phyloP scores from a whole-genome alignment of 2,329 filamentous ascomycete species.

The Teratosphaeria pseudoeucalypti region DNA sequence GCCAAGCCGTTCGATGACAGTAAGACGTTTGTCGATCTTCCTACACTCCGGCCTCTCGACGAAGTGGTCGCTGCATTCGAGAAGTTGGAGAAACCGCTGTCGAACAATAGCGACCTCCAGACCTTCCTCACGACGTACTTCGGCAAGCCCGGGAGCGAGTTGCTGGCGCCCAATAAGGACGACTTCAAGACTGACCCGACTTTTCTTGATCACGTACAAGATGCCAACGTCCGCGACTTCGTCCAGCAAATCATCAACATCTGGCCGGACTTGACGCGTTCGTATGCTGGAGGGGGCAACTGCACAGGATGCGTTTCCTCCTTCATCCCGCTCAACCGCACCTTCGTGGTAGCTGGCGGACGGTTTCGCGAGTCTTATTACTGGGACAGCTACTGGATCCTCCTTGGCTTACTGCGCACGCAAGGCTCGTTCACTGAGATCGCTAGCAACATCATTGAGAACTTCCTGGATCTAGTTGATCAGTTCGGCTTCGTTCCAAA shows the following conservation, averaged over 20 bases:
- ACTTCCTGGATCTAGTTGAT: conserved; percentile 58
- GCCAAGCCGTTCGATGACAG: conserved; percentile 56
- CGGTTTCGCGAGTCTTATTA: conserved; percentile 62
- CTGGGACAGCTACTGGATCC: conserved; percentile 61
- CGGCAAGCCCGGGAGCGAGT: conserved; percentile 52
- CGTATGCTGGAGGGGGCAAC: conserved; percentile 43
- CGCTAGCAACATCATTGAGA: conserved; percentile 57
- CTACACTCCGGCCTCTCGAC: conserved; percentile 48
- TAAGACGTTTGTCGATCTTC: conserved; percentile 59
- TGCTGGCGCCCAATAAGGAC: conserved; percentile 43
- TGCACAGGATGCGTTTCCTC: conserved; percentile 53
- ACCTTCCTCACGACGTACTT: conserved; percentile 55
- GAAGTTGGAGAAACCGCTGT: conserved; percentile 49
- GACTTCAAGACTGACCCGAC: conserved; percentile 46
- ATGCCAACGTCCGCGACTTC: conserved; percentile 51
- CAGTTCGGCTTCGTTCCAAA: conserved; percentile 58
- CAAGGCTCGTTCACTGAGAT: conserved; percentile 54
- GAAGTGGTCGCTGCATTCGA: conserved; percentile 53
- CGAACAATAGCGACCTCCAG: conserved; percentile 52
- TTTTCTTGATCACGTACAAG: conserved; percentile 49
- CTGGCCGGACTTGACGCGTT: conserved; percentile 57
- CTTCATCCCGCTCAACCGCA: conserved; percentile 56
- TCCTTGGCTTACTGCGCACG: conserved; percentile 55
- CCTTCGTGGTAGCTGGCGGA: conserved; percentile 62
- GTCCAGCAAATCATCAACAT: conserved; percentile 55